Percentiles rank a stretch among this genome's conserved stretches.
These are phyloP conservation scores for Voacanga thouarsii DNA, from an alignment of 257 asterid genomes.

Conservation along the genomic window DNA sequence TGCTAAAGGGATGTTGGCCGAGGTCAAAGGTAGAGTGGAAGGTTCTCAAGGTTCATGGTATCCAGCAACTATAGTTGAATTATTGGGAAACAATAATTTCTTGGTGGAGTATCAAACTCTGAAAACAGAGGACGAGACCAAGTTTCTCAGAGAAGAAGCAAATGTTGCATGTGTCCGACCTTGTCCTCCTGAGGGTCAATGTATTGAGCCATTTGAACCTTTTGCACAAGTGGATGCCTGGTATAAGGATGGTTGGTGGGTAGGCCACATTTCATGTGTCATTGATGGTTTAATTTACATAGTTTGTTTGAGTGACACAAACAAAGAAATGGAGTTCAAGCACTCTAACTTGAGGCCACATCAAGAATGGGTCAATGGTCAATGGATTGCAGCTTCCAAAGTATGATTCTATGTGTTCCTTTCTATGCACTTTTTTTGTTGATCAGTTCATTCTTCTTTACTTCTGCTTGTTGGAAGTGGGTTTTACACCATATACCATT, in stretches of 20 bases:
- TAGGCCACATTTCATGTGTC: conserved; percentile 40
- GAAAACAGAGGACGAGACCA: conserved; percentile 33
- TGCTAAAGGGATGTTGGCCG: conserved; percentile 45
- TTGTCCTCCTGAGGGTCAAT: conserved; percentile 33
- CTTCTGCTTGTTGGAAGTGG: neutral
- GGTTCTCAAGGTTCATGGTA: conserved; percentile 46
- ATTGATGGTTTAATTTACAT: conserved; percentile 29
- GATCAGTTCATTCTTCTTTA: neutral
- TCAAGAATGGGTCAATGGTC: conserved; percentile 51
- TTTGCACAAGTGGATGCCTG: conserved; percentile 55
- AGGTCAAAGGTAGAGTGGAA: conserved; percentile 35
- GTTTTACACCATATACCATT: neutral
- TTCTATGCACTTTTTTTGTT: neutral
- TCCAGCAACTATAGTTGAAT: conserved; percentile 35
- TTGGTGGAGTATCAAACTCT: conserved; percentile 49
- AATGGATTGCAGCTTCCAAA: conserved; percentile 40
- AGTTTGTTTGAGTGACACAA: conserved; percentile 29
- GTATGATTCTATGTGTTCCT: conserved; percentile 22
- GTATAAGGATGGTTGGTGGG: conserved; percentile 55
- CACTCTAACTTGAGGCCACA: conserved; percentile 57
- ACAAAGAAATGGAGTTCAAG: conserved; percentile 41
- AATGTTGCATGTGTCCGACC: conserved; percentile 49
- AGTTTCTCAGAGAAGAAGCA: conserved; percentile 39
- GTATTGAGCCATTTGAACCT: conserved; percentile 28
- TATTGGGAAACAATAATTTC: conserved; percentile 26